These are phyloP conservation scores for Brassica rapa DNA, from an alignment of 345 rosid genomes.

Conservation along the genomic window DNA sequence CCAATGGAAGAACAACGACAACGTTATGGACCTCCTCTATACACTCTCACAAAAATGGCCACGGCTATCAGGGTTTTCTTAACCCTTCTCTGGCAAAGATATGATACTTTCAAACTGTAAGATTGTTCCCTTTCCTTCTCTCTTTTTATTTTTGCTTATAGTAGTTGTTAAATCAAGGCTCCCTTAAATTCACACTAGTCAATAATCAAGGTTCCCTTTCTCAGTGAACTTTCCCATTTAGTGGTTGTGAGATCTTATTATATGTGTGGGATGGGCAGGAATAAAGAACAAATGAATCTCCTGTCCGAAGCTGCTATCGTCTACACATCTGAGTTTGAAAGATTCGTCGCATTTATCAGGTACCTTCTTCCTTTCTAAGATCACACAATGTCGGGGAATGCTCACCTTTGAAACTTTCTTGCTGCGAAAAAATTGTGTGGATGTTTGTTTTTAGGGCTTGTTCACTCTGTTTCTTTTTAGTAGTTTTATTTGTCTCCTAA, in stretches of 20 bases:
- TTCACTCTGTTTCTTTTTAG: slow-evolving; percentile 5
- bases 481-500: background rate
- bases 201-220: slow-evolving; percentile 10
- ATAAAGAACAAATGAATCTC: slow-evolving; percentile 53
- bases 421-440: background rate
- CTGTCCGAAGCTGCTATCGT: slow-evolving; percentile 72
- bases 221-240: slow-evolving; percentile 8
- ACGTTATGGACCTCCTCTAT: slow-evolving; percentile 92
- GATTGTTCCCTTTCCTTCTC: slow-evolving; percentile 33
- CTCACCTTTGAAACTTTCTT: slow-evolving; percentile 13
- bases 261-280: slow-evolving; percentile 54
- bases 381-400: slow-evolving; percentile 19
- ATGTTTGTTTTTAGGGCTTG: background rate
- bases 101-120: slow-evolving; percentile 67
- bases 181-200: slow-evolving; percentile 13
- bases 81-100: slow-evolving; percentile 67
- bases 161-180: background rate
- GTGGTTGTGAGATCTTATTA: slow-evolving; percentile 27
- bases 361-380: slow-evolving; percentile 37
- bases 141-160: background rate
- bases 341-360: slow-evolving; percentile 80
- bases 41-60: slow-evolving; percentile 78
- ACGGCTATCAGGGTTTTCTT: slow-evolving; percentile 62
- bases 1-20: slow-evolving; percentile 99
- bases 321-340: slow-evolving; percentile 74